Percentiles rank a stretch among this genome's conserved stretches.
Evolutionary conservation across 2,329 filamentous ascomycete species (phyloP).

Genomic region (Periconia sp.): DNA sequence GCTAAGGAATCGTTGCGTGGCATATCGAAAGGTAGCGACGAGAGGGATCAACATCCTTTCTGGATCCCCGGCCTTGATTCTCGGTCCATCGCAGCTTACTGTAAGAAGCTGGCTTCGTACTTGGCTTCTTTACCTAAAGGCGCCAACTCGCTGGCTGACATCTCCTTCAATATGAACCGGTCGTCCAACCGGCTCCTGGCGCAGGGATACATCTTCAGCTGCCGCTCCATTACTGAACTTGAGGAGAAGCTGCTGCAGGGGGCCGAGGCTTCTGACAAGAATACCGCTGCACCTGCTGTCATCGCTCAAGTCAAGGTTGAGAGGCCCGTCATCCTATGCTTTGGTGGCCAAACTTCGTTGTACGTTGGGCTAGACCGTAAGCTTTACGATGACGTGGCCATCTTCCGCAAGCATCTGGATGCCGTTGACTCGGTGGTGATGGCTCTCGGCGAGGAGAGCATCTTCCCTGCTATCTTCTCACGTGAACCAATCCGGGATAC

Average conservation of each 20-base stretch:
- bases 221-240: slow-evolving; percentile 5
- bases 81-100: background rate
- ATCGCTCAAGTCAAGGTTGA: background rate
- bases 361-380: slow-evolving; percentile 12
- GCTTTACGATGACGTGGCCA: slow-evolving; percentile 8
- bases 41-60: slow-evolving; percentile 4
- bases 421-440: slow-evolving; percentile 9
- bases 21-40: too few species aligned
- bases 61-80: background rate
- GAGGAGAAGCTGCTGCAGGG: slow-evolving; percentile 1
- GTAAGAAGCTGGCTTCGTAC: slow-evolving; percentile 1
- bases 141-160: slow-evolving; percentile 4
- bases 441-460: slow-evolving; percentile 7
- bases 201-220: slow-evolving; percentile 6
- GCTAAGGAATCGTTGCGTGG: too few species aligned
- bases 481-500: slow-evolving; percentile 12
- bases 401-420: slow-evolving; percentile 22
- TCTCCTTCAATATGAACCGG: slow-evolving; percentile 19
- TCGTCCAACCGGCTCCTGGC: slow-evolving; percentile 14
- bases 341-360: slow-evolving; percentile 25
- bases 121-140: background rate
- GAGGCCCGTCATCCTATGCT: slow-evolving; percentile 22
- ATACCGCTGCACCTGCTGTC: background rate
- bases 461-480: slow-evolving; percentile 24
- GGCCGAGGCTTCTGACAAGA: background rate